These are phyloP conservation scores for Sarocladium oryzae DNA, from an alignment of 2,329 filamentous ascomycete genomes.

Conservation along the genomic window DNA sequence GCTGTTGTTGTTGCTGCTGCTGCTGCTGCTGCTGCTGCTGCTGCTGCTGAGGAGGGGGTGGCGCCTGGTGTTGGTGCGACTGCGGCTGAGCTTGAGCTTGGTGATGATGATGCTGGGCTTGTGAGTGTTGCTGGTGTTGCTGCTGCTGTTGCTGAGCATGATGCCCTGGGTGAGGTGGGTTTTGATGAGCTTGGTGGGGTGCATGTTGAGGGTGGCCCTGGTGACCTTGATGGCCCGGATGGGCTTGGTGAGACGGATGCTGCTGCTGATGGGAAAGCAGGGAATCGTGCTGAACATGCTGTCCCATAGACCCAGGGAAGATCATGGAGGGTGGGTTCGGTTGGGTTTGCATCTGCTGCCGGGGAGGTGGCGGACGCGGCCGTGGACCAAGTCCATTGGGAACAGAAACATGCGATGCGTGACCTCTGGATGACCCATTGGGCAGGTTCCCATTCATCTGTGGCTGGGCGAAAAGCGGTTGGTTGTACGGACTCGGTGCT, in stretches of 20 bases:
- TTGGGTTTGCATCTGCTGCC: slow-evolving; percentile 38
- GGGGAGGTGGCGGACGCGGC: slow-evolving; percentile 36
- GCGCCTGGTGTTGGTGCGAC: not conserved
- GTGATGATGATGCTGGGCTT: slow-evolving; percentile 23
- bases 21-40: slow-evolving; percentile 18
- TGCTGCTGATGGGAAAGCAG: slow-evolving; percentile 37
- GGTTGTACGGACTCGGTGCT: slow-evolving; percentile 37
- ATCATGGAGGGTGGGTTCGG: slow-evolving; percentile 30
- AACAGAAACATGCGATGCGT: slow-evolving; percentile 38
- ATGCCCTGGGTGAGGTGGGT: slow-evolving; percentile 19
- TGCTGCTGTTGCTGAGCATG: slow-evolving; percentile 16
- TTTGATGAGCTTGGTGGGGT: slow-evolving; percentile 19
- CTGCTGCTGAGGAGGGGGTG: slow-evolving; percentile 13
- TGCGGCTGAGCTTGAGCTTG: slow-evolving; percentile 14
- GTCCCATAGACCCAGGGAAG: slow-evolving; percentile 30
- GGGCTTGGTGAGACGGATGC: slow-evolving; percentile 20
- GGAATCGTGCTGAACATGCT: slow-evolving; percentile 35
- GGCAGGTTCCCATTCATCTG: slow-evolving; percentile 41
- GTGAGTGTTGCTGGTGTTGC: slow-evolving; percentile 10
- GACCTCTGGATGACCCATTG: slow-evolving; percentile 39
- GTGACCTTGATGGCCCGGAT: slow-evolving; percentile 19
- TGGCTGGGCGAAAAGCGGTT: slow-evolving; percentile 45
- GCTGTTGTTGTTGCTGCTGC: slow-evolving; percentile 19
- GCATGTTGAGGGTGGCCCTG: slow-evolving; percentile 20
- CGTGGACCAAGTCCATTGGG: slow-evolving; percentile 41